phyloP scores from a whole-genome alignment of 176 grass and related monocot species.

The Carex cristatella region DNA sequence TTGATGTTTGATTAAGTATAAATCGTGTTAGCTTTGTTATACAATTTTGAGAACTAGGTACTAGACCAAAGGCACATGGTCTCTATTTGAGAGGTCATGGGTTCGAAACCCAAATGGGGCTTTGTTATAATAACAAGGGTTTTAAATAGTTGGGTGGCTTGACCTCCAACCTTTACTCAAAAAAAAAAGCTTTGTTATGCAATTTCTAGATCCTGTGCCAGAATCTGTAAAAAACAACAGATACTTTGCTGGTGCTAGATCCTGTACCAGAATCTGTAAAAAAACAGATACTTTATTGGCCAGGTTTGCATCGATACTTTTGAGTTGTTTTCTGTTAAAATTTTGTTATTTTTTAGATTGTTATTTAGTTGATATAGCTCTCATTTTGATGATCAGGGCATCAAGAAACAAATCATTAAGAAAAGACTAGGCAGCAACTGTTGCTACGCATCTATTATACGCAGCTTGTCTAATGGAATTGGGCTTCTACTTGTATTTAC shows the following conservation, averaged over 20 bases:
- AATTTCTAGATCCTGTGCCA: background rate
- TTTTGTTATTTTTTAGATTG: background rate
- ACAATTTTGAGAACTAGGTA: background rate
- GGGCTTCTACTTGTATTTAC: conserved; percentile 68
- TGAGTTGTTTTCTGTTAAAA: background rate
- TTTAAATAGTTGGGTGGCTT: too few relatives aligned
- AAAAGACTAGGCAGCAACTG: conserved; percentile 56
- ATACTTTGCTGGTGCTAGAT: background rate
- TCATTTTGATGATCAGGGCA: conserved; percentile 44
- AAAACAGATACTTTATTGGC: background rate
- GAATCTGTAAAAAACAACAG: background rate
- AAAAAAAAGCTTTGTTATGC: background rate
- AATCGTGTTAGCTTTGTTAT: background rate
- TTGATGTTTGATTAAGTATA: background rate
- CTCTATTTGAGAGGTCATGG: too few relatives aligned
- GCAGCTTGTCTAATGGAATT: conserved; percentile 46
- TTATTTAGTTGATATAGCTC: background rate
- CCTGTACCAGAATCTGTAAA: background rate
- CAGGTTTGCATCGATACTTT: background rate
- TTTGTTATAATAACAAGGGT: too few relatives aligned
- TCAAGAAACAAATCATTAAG: conserved; percentile 72
- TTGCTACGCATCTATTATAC: conserved; percentile 69
- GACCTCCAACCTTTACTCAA: too few relatives aligned
- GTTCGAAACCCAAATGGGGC: too few relatives aligned
- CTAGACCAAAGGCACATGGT: too few relatives aligned